Base-by-base conservation (phyloP, 1,284 basidiomycete genomes). In the Trametes sp. region DNA sequence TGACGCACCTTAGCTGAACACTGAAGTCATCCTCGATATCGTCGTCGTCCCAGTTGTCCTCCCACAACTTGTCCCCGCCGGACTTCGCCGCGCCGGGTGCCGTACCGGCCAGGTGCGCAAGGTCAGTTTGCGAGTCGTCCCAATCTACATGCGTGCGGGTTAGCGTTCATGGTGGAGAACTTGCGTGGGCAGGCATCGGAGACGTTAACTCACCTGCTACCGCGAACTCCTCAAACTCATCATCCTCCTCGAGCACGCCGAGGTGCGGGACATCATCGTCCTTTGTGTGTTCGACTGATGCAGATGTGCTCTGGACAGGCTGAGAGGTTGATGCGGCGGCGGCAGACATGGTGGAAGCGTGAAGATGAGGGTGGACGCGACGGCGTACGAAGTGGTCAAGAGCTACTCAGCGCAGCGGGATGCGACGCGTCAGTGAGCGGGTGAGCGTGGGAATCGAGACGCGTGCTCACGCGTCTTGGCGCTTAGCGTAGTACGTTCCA, bases 1-100 rank as follows among this genome's bases (percentile, higher is more conserved):
- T 10, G 38, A 64, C 80, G 77, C 84, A 96, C 96, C 97, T 88
- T 70, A 99, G 81, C 78, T 98, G 95, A 62, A 94, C 90, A 73
- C 95, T 96, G 75, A 98, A 99, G 71, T 98, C 95, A 73, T 98
- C 96, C 76, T 98, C 97, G 65, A 98, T 90, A 77, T 98, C 96
- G 78, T 99, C 97, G 73, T 99, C 97, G 73, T 99, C 97, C 97
- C 97, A 99, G 76, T 98, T 98, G 73, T 98, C 97, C 82, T 98
- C 96, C 97, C 97, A 99, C 33, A 98, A 82, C 74, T 96, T 93
- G 76, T 93, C 87, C 13, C 89, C 89, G 42, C 86, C 87, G 26
- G 89, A 88, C 73, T 87, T 90, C 13, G 90, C 88, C 24, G 82
- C 86, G 4, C 88, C 90, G 2, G 89, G 90, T 23, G 86, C 84